phyloP scores from a whole-genome alignment of 495 filamentous ascomycete species.

The Extremus antarcticus region DNA sequence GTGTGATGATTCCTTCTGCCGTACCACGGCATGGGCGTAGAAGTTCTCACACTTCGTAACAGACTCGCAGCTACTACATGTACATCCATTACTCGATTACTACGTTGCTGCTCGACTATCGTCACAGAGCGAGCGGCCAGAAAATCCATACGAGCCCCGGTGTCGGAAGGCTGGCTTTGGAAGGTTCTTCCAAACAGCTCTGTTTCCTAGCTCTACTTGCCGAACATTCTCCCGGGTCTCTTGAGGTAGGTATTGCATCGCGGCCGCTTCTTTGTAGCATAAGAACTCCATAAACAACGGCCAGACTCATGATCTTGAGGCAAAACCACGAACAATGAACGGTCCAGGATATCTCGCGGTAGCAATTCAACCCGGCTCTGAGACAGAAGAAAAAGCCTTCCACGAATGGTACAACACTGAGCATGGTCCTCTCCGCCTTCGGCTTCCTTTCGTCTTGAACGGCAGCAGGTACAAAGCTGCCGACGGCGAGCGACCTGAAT shows the following conservation, averaged over 20 bases:
- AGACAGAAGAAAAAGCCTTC: conserved; percentile 42
- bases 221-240: background rate
- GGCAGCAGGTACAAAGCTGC: conserved; percentile 66
- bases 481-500: conserved; percentile 50
- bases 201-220: background rate
- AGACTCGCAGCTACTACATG: too few species aligned
- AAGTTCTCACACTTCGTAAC: too few species aligned
- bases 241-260: background rate
- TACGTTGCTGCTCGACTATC: background rate
- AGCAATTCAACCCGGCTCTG: conserved; percentile 12
- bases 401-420: conserved; percentile 90
- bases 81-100: too few species aligned
- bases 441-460: conserved; percentile 60
- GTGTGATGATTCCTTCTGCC: too few species aligned
- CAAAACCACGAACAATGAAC: conserved; percentile 8
- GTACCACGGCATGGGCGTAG: too few species aligned
- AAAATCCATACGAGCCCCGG: background rate
- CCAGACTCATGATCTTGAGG: background rate
- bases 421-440: conserved; percentile 67
- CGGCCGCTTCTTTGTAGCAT: background rate
- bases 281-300: background rate
- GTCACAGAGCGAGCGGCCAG: background rate
- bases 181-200: background rate
- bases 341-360: conserved; percentile 21
- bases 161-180: background rate